A percentile compares a stretch with the other conserved stretches of the same genome.
Evolutionary conservation across 208 protist genomes (phyloP).

Genomic region (Phytomonas serpens): DNA sequence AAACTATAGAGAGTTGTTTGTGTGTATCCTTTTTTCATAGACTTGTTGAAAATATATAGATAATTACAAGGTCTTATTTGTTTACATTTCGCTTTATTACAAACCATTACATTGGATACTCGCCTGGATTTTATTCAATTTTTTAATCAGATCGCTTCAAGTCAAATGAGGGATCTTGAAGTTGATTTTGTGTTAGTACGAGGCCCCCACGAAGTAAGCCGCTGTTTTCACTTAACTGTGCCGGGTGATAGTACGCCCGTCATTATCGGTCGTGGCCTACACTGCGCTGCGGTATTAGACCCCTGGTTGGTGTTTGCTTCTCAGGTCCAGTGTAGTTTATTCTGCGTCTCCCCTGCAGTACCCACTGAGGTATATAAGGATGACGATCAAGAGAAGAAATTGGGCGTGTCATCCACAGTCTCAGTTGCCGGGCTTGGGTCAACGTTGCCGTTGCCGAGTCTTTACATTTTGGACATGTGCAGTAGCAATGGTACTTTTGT

Average conservation of each 20-base stretch:
- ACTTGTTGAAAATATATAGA: slow-evolving; percentile 10
- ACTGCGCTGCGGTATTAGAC: slow-evolving; percentile 62
- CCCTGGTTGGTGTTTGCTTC: slow-evolving; percentile 69
- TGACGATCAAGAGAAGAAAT: neutral
- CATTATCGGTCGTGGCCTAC: slow-evolving; percentile 45
- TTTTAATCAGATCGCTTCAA: neutral
- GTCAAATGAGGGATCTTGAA: slow-evolving; percentile 13
- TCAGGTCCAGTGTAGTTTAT: slow-evolving; percentile 70
- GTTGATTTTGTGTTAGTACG: slow-evolving; percentile 51
- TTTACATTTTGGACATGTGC: slow-evolving; percentile 69
- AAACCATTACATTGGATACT: neutral
- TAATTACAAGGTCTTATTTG: neutral
- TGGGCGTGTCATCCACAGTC: neutral
- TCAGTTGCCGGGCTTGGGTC: neutral
- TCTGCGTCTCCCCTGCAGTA: neutral
- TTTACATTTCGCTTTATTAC: neutral
- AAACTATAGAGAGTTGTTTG: slow-evolving; percentile 3
- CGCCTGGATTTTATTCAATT: neutral
- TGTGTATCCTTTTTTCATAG: neutral
- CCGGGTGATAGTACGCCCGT: slow-evolving; percentile 33
- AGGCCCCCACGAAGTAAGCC: slow-evolving; percentile 39
- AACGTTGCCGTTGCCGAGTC: neutral
- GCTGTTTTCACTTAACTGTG: slow-evolving; percentile 34
- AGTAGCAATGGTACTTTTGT: slow-evolving; percentile 89
- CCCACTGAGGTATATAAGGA: slow-evolving; percentile 1